Percentiles rank a stretch among this genome's conserved stretches.
Conservation (phyloP, 495 filamentous ascomycete species). For the Lepidopterella palustris region DNA sequence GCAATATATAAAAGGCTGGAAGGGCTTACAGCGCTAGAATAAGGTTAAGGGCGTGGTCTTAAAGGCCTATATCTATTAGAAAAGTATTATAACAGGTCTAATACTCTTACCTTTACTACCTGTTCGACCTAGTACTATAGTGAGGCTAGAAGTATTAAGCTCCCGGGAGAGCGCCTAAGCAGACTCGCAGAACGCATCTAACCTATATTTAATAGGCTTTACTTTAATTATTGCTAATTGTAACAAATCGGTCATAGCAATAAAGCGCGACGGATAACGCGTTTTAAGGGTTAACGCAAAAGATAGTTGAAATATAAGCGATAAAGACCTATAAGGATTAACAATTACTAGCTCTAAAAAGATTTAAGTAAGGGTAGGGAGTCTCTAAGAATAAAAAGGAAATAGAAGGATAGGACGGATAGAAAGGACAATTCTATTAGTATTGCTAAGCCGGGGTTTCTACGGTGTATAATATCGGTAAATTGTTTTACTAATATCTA, state of each 20-base stretch:
- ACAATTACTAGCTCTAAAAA: not conserved
- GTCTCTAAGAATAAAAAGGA: not conserved
- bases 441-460: not conserved
- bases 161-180: constrained; percentile 8
- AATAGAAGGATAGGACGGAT: not conserved
- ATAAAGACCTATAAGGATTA: not conserved
- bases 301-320: not conserved
- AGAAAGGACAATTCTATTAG: not conserved
- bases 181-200: constrained; percentile 13
- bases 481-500: not conserved
- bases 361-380: not conserved
- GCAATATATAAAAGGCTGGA: constrained; percentile 13
- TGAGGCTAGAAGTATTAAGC: not conserved
- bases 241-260: constrained; percentile 14
- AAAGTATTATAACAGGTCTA: not conserved
- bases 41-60: constrained; percentile 18
- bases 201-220: constrained; percentile 11
- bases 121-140: not conserved
- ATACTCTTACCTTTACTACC: not conserved
- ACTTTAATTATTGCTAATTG: constrained; percentile 20
- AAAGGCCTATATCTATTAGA: constrained; percentile 16
- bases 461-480: not conserved
- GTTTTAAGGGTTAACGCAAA: constrained; percentile 9
- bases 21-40: constrained; percentile 9
- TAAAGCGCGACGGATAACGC: constrained; percentile 12